Percentiles rank a stretch among this genome's conserved stretches.
These are phyloP conservation scores for Leptographium galeiforme DNA, from an alignment of 2,329 filamentous ascomycete species.

Conservation along the genomic window DNA sequence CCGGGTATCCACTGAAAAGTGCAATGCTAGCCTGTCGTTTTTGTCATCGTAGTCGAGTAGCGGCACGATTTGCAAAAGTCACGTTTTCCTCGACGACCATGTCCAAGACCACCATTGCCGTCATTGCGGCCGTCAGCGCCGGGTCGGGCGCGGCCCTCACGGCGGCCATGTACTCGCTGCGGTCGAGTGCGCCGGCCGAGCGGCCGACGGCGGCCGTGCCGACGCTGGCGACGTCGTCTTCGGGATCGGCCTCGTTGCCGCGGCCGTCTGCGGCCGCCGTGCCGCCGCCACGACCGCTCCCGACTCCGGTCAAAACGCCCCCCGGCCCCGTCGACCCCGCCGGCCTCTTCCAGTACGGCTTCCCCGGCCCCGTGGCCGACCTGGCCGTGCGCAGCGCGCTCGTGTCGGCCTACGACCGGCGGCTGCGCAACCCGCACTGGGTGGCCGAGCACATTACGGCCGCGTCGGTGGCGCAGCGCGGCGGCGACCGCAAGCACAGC, in stretches of 20 bases:
- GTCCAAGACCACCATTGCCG: constrained; percentile 66
- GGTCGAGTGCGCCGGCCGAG: constrained; percentile 31
- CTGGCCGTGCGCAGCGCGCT: constrained; percentile 64
- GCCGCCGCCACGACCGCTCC: neutral
- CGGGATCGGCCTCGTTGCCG: constrained; percentile 13
- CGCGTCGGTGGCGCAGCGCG: constrained; percentile 58
- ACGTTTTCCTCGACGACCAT: constrained; percentile 26
- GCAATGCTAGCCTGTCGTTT: no score
- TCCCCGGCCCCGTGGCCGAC: constrained; percentile 82
- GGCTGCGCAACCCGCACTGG: constrained; percentile 85
- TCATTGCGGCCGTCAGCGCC: constrained; percentile 64
- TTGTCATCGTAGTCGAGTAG: no score
- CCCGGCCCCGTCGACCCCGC: constrained; percentile 52
- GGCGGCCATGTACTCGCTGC: constrained; percentile 50
- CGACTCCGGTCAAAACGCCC: constrained; percentile 23
- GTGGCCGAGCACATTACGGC: constrained; percentile 94
- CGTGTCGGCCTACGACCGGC: constrained; percentile 80
- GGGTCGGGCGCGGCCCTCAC: constrained; percentile 65
- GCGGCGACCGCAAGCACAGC: constrained; percentile 75
- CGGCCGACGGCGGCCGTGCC: constrained; percentile 17
- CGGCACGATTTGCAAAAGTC: no score
- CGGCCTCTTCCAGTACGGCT: constrained; percentile 74
- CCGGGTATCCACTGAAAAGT: no score
- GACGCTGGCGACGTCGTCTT: neutral
- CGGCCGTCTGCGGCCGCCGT: constrained; percentile 37